Evolutionary conservation across 768 basidiomycete species (phyloP).

Genomic region (Lactarius indigo): DNA sequence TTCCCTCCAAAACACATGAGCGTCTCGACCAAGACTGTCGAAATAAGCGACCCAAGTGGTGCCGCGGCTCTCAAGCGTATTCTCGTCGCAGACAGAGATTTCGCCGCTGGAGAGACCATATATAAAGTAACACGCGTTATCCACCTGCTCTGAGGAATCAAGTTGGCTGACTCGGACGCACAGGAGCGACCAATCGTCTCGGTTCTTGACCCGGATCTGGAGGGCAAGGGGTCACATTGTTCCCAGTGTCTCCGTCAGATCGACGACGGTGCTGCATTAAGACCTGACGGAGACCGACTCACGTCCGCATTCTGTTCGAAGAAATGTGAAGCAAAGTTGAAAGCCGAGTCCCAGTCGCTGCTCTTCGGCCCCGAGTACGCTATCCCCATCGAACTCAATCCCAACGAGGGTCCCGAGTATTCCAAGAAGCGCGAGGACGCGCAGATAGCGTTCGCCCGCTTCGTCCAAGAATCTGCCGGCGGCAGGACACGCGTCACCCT

Average conservation of each 20-base stretch:
- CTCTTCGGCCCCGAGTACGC: constrained; percentile 68
- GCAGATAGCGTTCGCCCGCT: constrained; percentile 56
- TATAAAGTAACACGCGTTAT: constrained; percentile 52
- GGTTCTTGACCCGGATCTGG: constrained; percentile 68
- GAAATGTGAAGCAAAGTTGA: constrained; percentile 54
- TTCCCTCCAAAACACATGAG: constrained; percentile 76
- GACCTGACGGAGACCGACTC: constrained; percentile 49
- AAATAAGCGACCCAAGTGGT: constrained; percentile 29
- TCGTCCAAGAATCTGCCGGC: constrained; percentile 45
- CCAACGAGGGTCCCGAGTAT: constrained; percentile 33
- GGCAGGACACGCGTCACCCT: constrained; percentile 48
- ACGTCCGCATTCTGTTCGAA: constrained; percentile 69
- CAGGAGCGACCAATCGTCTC: constrained; percentile 75
- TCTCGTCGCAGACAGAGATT: constrained; percentile 62
- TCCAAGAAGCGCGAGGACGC: constrained; percentile 50
- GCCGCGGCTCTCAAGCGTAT: constrained; percentile 40
- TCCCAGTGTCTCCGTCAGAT: constrained; percentile 68
- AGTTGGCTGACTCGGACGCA: background rate
- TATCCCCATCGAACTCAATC: constrained; percentile 45
- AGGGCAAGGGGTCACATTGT: constrained; percentile 65
- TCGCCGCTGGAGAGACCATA: constrained; percentile 67
- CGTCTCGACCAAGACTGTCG: constrained; percentile 51
- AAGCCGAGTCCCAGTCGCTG: constrained; percentile 59
- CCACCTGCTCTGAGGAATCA: background rate
- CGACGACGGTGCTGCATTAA: constrained; percentile 43